These are phyloP conservation scores for Hypericum androsaemum DNA, from an alignment of 345 rosid species.

Conservation along the genomic window DNA sequence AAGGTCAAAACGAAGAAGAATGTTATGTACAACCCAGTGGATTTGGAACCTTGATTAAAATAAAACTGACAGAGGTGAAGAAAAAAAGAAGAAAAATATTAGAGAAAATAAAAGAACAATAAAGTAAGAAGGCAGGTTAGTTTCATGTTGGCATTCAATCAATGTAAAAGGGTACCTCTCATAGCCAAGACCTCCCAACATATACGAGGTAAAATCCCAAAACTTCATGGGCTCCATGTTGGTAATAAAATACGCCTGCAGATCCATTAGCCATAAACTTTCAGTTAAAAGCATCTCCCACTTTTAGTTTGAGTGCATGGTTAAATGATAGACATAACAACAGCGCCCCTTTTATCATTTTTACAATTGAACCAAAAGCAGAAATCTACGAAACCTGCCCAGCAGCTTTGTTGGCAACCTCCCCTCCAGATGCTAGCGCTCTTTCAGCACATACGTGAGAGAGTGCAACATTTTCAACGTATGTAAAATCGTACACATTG, in stretches of 20 bases:
- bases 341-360: too few relatives aligned
- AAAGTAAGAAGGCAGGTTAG: neutral
- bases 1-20: too few relatives aligned
- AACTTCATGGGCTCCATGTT: constrained; percentile 86
- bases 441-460: constrained; percentile 90
- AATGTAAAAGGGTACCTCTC: constrained; percentile 43
- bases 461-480: constrained; percentile 91
- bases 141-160: neutral
- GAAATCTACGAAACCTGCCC: constrained; percentile 47
- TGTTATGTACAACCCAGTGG: too few relatives aligned
- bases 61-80: too few relatives aligned
- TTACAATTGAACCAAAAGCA: too few relatives aligned
- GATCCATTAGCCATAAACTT: constrained; percentile 2
- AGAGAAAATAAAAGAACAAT: neutral
- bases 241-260: constrained; percentile 88
- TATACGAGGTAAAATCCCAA: constrained; percentile 75
- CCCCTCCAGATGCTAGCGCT: constrained; percentile 75
- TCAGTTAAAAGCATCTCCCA: constrained; percentile 8
- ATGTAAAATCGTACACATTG: constrained; percentile 70
- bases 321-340: too few relatives aligned
- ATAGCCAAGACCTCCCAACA: constrained; percentile 83
- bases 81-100: neutral
- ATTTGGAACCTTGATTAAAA: too few relatives aligned
- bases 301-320: neutral
- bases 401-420: constrained; percentile 62